Base-by-base conservation (phyloP, 768 basidiomycete genomes). In the Termitomyces sp. region DNA sequence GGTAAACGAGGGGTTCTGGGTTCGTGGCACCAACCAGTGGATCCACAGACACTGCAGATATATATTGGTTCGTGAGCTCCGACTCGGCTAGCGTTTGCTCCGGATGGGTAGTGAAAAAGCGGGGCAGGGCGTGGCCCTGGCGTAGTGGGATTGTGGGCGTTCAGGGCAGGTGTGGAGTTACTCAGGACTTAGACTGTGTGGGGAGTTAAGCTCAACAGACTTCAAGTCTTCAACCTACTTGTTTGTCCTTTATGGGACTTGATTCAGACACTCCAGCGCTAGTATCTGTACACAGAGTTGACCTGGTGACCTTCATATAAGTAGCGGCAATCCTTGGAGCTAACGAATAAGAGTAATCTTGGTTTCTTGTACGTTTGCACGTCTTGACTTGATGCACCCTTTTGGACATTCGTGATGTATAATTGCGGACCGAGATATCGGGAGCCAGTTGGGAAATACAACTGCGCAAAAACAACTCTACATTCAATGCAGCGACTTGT, bases 351-450 rank as follows among this genome's bases (percentile, higher is more conserved):
- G 61, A 42, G 58, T 62, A 56, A 62, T 55, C 42, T 46, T 54
- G 36, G 49, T 49, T 39, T 49, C 59, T 62, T 62, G 60, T 62
- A 62, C 57, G 60, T 62, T 56, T 61, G 49, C 54, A 61, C 34
- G 60, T 60, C 57, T 26, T 54, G 56, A 57, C 57, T 26, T 54
- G 56, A 55, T 57, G 44, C 53, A 45, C 53, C 56, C 28, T 55
- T 57, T 47, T 57, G 46, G 51, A 54, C 39, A 28, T 15, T 34
- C 22, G 26, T 49, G 55, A 48, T 55, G 37, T 37, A 33, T 44
- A 39, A n/a, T 44, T 48, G 15, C 49, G 37, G 55, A 52, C 59
- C 59, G 37, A 36, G 29, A 51, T 34, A 56, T 56, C 36, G 36
- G 56, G 42, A 45, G 39, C 49, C 50, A 57, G 37, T 36, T 57